Conservation (phyloP, 345 rosid genomes). For the Combretum micranthum region DNA sequence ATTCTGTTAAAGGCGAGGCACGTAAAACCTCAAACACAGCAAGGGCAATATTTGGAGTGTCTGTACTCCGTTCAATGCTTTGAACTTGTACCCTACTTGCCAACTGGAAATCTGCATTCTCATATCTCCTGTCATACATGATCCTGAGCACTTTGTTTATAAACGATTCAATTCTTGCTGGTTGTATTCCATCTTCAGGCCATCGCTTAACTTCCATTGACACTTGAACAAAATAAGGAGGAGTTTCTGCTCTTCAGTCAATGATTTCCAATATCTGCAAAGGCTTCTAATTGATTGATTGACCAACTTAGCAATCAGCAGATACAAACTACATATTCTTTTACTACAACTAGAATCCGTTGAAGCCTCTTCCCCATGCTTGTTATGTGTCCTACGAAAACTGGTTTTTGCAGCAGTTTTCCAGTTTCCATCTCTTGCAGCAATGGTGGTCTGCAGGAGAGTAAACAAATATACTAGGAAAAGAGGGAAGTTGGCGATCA, state of each 20-base stretch:
- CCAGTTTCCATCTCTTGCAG: constrained; percentile 26
- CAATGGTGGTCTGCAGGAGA: constrained; percentile 31
- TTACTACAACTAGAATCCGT: constrained; percentile 10
- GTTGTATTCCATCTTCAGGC: constrained; percentile 44
- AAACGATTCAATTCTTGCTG: constrained; percentile 28
- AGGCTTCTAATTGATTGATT: constrained; percentile 12
- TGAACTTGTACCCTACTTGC: constrained; percentile 33
- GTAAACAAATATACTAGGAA: constrained; percentile 35
- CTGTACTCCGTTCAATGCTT: constrained; percentile 35
- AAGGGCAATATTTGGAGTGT: constrained; percentile 24
- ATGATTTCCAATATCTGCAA: constrained; percentile 28
- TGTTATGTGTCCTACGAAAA: constrained; percentile 11
- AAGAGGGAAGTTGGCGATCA: constrained; percentile 29
- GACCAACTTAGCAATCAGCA: constrained; percentile 7
- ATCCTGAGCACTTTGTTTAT: constrained; percentile 28
- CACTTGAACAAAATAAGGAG: constrained; percentile 40
- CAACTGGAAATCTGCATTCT: constrained; percentile 11
- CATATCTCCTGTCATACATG: constrained; percentile 24
- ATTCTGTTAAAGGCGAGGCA: constrained; percentile 26
- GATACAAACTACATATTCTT: constrained; percentile 7
- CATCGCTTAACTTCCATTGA: constrained; percentile 32
- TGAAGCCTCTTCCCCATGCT: constrained; percentile 4
- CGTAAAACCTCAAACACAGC: constrained; percentile 37
- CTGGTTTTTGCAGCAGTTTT: constrained; percentile 5
- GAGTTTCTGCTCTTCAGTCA: constrained; percentile 34